These are phyloP conservation scores for Mucor sp. DNA, from an alignment of 371 early-diverging fungal species.

Conservation along the genomic window DNA sequence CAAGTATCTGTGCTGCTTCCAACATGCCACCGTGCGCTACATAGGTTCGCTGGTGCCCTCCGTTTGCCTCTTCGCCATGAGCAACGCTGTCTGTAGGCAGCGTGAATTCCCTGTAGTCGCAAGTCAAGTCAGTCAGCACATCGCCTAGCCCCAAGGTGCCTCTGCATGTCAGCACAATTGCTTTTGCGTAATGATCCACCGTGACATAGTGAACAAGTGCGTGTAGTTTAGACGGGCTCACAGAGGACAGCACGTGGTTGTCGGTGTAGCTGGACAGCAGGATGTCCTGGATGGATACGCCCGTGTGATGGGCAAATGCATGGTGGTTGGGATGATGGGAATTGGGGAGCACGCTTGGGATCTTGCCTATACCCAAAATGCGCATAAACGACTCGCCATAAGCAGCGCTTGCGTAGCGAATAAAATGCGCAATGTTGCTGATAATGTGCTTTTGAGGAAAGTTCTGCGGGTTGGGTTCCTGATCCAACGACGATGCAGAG, in stretches of 20 bases:
- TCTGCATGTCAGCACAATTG: conserved; percentile 85
- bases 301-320: conserved; percentile 72
- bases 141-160: conserved; percentile 91
- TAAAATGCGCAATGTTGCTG: conserved; percentile 73
- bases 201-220: conserved; percentile 84
- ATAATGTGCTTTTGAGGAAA: conserved; percentile 71
- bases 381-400: conserved; percentile 87
- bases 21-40: conserved; percentile 80
- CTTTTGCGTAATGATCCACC: conserved; percentile 74
- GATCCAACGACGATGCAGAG: conserved; percentile 17
- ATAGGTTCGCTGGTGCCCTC: conserved; percentile 33
- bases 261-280: conserved; percentile 66
- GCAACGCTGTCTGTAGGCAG: conserved; percentile 36
- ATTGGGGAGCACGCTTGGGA: conserved; percentile 47
- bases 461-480: conserved; percentile 35
- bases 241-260: conserved; percentile 24
- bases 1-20: conserved; percentile 70
- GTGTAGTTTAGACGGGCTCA: conserved; percentile 63
- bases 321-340: conserved; percentile 68
- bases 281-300: conserved; percentile 66
- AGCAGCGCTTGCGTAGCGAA: conserved; percentile 77
- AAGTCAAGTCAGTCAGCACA: conserved; percentile 84
- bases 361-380: conserved; percentile 75
- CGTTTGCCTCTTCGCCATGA: conserved; percentile 8
- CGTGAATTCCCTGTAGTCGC: conserved; percentile 71